Evolutionary conservation across 2,329 filamentous ascomycete genomes (phyloP), one percentile per base, ranked within the genome.

Genomic region (Talaromyces sp.): DNA sequence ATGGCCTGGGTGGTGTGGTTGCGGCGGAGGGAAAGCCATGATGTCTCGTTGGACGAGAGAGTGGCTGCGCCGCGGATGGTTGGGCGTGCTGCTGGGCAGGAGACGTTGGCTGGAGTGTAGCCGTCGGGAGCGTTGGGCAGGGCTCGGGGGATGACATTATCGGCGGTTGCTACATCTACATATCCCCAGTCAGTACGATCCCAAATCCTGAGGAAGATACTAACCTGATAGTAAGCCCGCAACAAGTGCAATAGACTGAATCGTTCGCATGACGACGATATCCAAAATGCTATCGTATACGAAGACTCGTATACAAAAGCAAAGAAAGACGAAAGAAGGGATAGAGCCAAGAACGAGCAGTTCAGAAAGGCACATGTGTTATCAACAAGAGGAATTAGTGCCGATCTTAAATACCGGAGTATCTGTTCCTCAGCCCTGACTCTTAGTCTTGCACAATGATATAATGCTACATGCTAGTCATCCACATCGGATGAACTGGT

Each of bases 1-100:
- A 97, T 89, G n/a, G 91, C 88, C 10, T 86, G 78, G 19, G 93
- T 79, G 0, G 92, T 96, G 68, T 89, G 89, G 67, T 87, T 86
- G 68, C 92, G 86, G 65, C 94, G 86, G 66, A 82, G 83, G 60
- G 86, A 74, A 14, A 97, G 82, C 92, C 93, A 97, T 73, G 84
- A 80, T 45, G 82, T 84, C 80, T 97, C 94, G 64, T 89, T 82
- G 16, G 81, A 70, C 3, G 91, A 94, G 10, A 97, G 79, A 0
- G 73, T 72, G 31, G 78, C 77, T 54, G 90, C 91, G 41, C 76
- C 76, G 69, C 93, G 88, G 63, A 96, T 86, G 1, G 81, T 83
- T 0, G 93, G 93, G 52, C 86, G 84, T n/a, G 81, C 81, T 7
- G 82, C 79, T 3, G 93, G 92, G 72, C 93, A 97, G 68, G 85